Conservation (phyloP, 164 flowering plant species). For the Aristolochia contorta region DNA sequence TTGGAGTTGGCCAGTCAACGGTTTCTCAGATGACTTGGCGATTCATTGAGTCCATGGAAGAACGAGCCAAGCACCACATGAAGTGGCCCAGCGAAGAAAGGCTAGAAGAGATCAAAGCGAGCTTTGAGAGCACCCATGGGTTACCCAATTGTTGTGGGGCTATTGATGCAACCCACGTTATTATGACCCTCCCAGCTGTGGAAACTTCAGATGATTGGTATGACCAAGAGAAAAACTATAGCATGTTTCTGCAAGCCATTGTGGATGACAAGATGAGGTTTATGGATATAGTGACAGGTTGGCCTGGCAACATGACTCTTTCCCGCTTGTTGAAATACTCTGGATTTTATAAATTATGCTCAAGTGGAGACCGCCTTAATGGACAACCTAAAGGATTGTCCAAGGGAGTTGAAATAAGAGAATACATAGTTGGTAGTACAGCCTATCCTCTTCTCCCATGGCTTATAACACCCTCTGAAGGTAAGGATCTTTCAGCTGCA, state of each 20-base stretch:
- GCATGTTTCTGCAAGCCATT: slow-evolving; percentile 87
- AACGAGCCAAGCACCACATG: slow-evolving; percentile 86
- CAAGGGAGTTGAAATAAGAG: slow-evolving; percentile 46
- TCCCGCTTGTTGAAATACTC: slow-evolving; percentile 55
- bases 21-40: slow-evolving; percentile 98
- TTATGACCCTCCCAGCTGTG: slow-evolving; percentile 93
- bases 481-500: slow-evolving; percentile 17
- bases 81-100: slow-evolving; percentile 61
- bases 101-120: slow-evolving; percentile 53
- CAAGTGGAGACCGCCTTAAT: slow-evolving; percentile 46
- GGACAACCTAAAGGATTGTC: slow-evolving; percentile 26
- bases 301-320: slow-evolving; percentile 54
- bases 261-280: slow-evolving; percentile 78
- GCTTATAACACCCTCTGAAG: slow-evolving; percentile 68
- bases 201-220: slow-evolving; percentile 96
- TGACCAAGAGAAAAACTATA: slow-evolving; percentile 68
- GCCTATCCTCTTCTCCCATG: slow-evolving; percentile 81
- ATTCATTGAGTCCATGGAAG: slow-evolving; percentile 87
- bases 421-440: slow-evolving; percentile 60
- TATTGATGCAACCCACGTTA: slow-evolving; percentile 74
- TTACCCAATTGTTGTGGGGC: slow-evolving; percentile 89
- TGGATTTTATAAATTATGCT: slow-evolving; percentile 61
- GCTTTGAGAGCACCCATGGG: slow-evolving; percentile 45
- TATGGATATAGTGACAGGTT: slow-evolving; percentile 84
- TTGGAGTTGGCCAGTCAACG: slow-evolving; percentile 97